Evolutionary conservation across 768 basidiomycete genomes (phyloP).

Genomic region (Galerina sulciceps): DNA sequence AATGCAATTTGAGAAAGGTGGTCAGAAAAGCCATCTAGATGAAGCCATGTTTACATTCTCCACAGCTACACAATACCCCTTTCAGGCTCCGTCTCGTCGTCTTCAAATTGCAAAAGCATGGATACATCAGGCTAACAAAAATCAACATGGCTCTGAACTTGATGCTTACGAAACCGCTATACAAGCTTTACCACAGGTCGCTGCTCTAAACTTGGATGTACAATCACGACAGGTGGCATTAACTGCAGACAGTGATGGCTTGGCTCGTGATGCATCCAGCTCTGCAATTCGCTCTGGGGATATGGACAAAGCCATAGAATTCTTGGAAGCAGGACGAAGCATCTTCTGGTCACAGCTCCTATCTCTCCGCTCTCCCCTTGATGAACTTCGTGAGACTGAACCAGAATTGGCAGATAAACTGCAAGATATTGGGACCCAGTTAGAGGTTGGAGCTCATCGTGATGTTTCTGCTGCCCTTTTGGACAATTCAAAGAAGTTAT

Average conservation of each 20-base stretch:
- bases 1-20: no score
- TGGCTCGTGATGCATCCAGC: constrained; percentile 11
- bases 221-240: constrained; percentile 8
- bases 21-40: no score
- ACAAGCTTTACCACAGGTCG: constrained; percentile 5
- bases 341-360: constrained; percentile 19
- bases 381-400: constrained; percentile 1
- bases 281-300: constrained; percentile 8
- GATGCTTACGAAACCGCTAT: constrained; percentile 12
- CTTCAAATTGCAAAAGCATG: constrained; percentile 8
- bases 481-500: background rate
- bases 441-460: constrained; percentile 5
- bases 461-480: background rate
- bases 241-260: constrained; percentile 3
- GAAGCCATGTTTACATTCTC: no score
- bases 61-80: background rate
- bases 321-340: constrained; percentile 14
- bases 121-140: constrained; percentile 5
- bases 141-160: background rate
- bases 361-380: constrained; percentile 13
- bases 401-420: constrained; percentile 7
- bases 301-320: constrained; percentile 11
- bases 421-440: background rate
- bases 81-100: background rate
- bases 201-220: constrained; percentile 10